Base-by-base conservation (phyloP, 2,329 filamentous ascomycete species). In the Ophiognomonia clavigignenti-juglandacearum region DNA sequence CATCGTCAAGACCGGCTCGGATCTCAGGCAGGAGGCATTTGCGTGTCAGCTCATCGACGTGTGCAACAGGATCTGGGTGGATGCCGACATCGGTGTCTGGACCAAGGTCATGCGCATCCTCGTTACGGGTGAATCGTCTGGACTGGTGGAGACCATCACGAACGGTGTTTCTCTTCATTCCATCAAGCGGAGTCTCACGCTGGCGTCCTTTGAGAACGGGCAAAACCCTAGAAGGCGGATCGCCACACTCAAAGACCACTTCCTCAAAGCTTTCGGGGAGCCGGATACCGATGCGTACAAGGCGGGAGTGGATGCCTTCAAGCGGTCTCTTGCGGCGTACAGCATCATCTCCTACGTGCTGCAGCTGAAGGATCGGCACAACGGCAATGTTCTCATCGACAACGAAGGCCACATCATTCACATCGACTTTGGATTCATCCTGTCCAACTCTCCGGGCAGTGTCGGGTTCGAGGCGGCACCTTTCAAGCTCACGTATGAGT, bases 381-480 rank as follows among this genome's bases (percentile, higher is more conserved):
- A 93, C 61, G 88, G 88, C 45, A 93, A 93, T 59, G 85, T 93
- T 13, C 75, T 93, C 50, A 86, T 93, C 58, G 88, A 92, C 64
- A 89, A 86, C 58, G 84, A 88, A 63, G 88, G 88, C 9, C 88
- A 93, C 61, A 90, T 92, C 47, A 83, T 93, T 51, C 88, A 93
- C 61, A 93, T 93, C 52, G 88, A 93, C 65, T 93, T 93, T 64
- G 88, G 88, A 46, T 93, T 93, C 63, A 92, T 93, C 86, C 73
- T 93, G 27, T 91, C 86, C 39, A 93, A 93, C 64, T 90, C 86
- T 1, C 88, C 88, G 0, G 88, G 88, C 0, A 86, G 83, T 8
- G 87, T 93, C 61, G 87, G 86, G 3, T 93, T 93, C 58, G 88
- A 93, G 67, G 88, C 88, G 13, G 88, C 88, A 4, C 88, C 88